phyloP scores from a whole-genome alignment of 1,139 yeast genomes.

The Debaryomycetaceae sp. region DNA sequence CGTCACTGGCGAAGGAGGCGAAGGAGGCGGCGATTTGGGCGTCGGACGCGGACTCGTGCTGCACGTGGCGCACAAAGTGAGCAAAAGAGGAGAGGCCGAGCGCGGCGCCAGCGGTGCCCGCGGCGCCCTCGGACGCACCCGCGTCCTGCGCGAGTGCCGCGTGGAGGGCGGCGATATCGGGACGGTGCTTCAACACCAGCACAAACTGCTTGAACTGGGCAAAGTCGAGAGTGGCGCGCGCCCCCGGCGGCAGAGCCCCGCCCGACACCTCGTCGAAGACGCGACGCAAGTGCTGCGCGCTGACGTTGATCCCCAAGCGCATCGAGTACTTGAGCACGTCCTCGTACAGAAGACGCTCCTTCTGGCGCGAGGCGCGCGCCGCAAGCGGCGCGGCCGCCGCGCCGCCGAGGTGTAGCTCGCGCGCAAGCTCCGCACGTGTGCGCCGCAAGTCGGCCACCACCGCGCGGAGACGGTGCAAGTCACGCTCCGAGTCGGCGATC shows the following conservation, averaged over 20 bases:
- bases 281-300: conserved; percentile 22
- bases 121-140: too few relatives aligned
- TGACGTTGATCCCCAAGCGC: conserved; percentile 62
- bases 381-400: too few relatives aligned
- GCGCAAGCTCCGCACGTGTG: conserved; percentile 30
- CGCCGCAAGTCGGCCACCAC: conserved; percentile 53
- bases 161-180: conserved; percentile 29
- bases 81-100: too few relatives aligned
- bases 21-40: conserved; percentile 35
- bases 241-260: conserved; percentile 9
- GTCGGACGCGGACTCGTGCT: conserved; percentile 40
- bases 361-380: too few relatives aligned
- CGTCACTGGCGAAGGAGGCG: conserved; percentile 32
- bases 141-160: too few relatives aligned
- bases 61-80: conserved; percentile 46
- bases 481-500: conserved; percentile 62
- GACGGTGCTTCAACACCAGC: conserved; percentile 34
- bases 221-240: conserved; percentile 51
- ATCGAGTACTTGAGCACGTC: conserved; percentile 66
- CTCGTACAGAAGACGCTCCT: conserved; percentile 50
- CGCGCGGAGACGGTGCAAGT: conserved; percentile 51
- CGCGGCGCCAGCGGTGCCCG: conserved; percentile 15
- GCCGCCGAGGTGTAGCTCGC: conserved; percentile 24
- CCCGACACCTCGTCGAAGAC: conserved; percentile 42
- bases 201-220: conserved; percentile 74